phyloP scores from a whole-genome alignment of 1,284 basidiomycete genomes.

The Tilletia setariae region DNA sequence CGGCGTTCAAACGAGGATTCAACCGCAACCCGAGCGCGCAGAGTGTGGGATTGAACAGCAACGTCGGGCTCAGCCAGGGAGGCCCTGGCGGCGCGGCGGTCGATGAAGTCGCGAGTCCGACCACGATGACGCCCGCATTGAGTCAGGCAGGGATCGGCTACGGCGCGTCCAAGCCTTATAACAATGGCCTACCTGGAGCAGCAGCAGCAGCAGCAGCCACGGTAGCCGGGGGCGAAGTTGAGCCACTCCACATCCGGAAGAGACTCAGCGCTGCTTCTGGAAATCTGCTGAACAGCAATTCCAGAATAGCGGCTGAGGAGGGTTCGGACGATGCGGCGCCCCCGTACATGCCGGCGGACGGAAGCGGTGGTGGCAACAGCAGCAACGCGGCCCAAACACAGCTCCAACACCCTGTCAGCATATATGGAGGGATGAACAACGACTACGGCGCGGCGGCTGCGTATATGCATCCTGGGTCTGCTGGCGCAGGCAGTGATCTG shows the following conservation, averaged over 20 bases:
- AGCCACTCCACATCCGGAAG: conserved; percentile 37
- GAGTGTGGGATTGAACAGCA: not conserved
- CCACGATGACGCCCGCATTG: not conserved
- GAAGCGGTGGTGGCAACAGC: not conserved
- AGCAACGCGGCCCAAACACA: not conserved
- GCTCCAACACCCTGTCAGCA: not conserved
- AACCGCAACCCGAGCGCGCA: conserved; percentile 32
- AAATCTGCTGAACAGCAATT: conserved; percentile 25
- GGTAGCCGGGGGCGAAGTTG: too few species aligned
- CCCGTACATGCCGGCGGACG: conserved; percentile 12
- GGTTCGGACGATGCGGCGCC: conserved; percentile 29
- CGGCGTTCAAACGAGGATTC: conserved; percentile 45
- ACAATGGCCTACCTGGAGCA: conserved; percentile 20
- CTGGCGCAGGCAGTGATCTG: not conserved
- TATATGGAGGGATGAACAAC: not conserved
- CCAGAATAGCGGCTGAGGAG: conserved; percentile 20
- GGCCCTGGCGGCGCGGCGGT: not conserved
- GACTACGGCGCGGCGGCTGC: conserved; percentile 8
- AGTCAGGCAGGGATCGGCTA: not conserved
- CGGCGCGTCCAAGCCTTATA: not conserved
- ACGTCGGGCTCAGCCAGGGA: not conserved
- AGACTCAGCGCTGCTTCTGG: conserved; percentile 25
- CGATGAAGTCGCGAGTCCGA: not conserved
- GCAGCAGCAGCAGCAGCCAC: conserved; percentile 19
- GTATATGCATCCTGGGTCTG: not conserved